Percentiles rank a stretch among this genome's conserved stretches.
Conservation (phyloP, 176 grass and related monocot species). For the Musa beccarii region DNA sequence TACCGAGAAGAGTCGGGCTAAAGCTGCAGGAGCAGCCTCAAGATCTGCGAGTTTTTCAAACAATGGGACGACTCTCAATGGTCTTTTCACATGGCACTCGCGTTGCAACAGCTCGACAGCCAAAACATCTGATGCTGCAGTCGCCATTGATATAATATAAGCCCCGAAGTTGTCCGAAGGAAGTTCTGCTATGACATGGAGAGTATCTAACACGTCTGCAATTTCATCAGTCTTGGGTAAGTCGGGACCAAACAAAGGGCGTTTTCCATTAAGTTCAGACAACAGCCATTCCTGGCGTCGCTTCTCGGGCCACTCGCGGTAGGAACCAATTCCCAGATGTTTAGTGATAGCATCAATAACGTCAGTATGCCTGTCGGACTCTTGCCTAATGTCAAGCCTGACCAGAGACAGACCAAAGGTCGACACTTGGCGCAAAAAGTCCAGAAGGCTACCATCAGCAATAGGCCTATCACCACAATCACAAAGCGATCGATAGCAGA, state of each 20-base stretch:
- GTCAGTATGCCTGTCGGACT: constrained; percentile 85
- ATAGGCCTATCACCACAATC: constrained; percentile 67
- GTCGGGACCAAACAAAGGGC: constrained; percentile 71
- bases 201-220: constrained; percentile 71
- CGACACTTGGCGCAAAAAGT: constrained; percentile 85
- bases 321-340: constrained; percentile 69
- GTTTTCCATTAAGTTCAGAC: constrained; percentile 80
- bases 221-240: constrained; percentile 80
- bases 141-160: constrained; percentile 96
- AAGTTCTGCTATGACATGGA: constrained; percentile 84
- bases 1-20: constrained; percentile 65
- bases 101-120: constrained; percentile 86
- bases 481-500: constrained; percentile 85
- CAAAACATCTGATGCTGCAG: constrained; percentile 84
- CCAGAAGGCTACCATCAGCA: constrained; percentile 90
- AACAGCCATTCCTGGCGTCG: constrained; percentile 86
- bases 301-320: constrained; percentile 81
- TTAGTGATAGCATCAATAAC: constrained; percentile 75
- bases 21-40: constrained; percentile 62
- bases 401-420: constrained; percentile 89
- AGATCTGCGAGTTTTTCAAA: constrained; percentile 95
- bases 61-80: constrained; percentile 74
- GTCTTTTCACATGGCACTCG: constrained; percentile 80
- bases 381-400: constrained; percentile 92
- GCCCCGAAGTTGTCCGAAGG: constrained; percentile 88